Conservation (phyloP, 2,329 filamentous ascomycete genomes). For the Aspergillus sp. region DNA sequence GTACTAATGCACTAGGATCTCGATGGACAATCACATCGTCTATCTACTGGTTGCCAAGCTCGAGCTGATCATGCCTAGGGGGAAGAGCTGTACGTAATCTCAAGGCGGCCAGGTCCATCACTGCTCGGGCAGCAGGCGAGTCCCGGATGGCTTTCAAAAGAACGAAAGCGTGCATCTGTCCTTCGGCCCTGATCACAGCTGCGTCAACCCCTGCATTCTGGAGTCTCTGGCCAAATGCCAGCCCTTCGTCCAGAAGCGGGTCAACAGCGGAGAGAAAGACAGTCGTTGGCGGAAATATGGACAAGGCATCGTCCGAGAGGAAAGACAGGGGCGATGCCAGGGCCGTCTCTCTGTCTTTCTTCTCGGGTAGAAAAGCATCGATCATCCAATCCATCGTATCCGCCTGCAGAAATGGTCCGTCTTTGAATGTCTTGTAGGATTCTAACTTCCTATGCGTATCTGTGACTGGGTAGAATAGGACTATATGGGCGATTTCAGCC, state of each 20-base stretch:
- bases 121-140: slow-evolving; percentile 4
- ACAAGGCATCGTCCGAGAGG: slow-evolving; percentile 2
- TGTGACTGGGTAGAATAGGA: slow-evolving; percentile 7
- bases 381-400: slow-evolving; percentile 8
- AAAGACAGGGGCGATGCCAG: slow-evolving; percentile 4
- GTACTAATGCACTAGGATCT: background rate
- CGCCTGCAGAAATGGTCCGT: slow-evolving; percentile 5
- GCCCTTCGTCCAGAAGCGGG: slow-evolving; percentile 6
- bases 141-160: slow-evolving; percentile 6
- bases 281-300: slow-evolving; percentile 6
- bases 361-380: slow-evolving; percentile 4
- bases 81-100: background rate
- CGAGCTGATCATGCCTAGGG: too few relatives aligned
- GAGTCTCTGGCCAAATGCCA: slow-evolving; percentile 5
- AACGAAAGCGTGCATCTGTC: slow-evolving; percentile 8
- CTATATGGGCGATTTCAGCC: slow-evolving; percentile 1
- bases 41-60: background rate
- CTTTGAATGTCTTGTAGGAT: slow-evolving; percentile 4
- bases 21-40: background rate
- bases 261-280: slow-evolving; percentile 5
- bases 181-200: slow-evolving; percentile 6
- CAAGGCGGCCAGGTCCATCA: slow-evolving; percentile 3
- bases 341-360: slow-evolving; percentile 2
- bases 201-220: slow-evolving; percentile 8
- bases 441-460: slow-evolving; percentile 5